phyloP scores from a whole-genome alignment of 2,329 filamentous ascomycete species.

The Tolypocladium endophyticum region DNA sequence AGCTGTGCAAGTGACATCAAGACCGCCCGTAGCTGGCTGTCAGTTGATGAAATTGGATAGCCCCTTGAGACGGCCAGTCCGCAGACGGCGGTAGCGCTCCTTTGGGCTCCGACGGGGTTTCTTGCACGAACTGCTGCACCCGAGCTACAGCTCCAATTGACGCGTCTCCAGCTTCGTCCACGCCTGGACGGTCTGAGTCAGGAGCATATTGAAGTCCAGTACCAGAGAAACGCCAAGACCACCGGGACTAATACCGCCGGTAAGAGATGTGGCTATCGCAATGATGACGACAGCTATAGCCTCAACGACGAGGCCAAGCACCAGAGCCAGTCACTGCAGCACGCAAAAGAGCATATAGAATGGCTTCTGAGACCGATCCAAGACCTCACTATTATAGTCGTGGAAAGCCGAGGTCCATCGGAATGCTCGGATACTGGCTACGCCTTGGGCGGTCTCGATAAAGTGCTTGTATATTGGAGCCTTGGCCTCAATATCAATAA shows the following conservation, averaged over 20 bases:
- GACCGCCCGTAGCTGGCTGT: constrained; percentile 14
- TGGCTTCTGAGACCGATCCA: constrained; percentile 22
- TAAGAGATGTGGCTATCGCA: constrained; percentile 24
- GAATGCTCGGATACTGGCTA: constrained; percentile 21
- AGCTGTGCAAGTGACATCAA: too few species aligned
- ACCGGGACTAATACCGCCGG: constrained; percentile 15
- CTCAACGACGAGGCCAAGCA: constrained; percentile 34
- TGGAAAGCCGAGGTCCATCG: constrained; percentile 11
- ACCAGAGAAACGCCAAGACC: constrained; percentile 15
- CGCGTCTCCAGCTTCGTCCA: constrained; percentile 21
- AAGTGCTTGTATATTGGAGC: constrained; percentile 16
- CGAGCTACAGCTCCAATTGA: constrained; percentile 23
- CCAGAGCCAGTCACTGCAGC: constrained; percentile 37
- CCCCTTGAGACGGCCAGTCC: constrained; percentile 20
- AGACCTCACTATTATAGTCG: constrained; percentile 7
- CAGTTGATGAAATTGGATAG: constrained; percentile 16
- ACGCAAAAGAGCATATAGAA: constrained; percentile 33
- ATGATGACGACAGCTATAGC: constrained; percentile 35
- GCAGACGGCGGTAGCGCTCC: constrained; percentile 4
- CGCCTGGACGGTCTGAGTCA: constrained; percentile 18
- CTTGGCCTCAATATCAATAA: constrained; percentile 17
- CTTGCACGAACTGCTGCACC: constrained; percentile 20
- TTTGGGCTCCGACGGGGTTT: constrained; percentile 8
- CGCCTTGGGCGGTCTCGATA: constrained; percentile 10
- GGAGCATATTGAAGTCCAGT: constrained; percentile 16